phyloP scores from a whole-genome alignment of 1,284 basidiomycete genomes.

The Afroboletus lepidellus region DNA sequence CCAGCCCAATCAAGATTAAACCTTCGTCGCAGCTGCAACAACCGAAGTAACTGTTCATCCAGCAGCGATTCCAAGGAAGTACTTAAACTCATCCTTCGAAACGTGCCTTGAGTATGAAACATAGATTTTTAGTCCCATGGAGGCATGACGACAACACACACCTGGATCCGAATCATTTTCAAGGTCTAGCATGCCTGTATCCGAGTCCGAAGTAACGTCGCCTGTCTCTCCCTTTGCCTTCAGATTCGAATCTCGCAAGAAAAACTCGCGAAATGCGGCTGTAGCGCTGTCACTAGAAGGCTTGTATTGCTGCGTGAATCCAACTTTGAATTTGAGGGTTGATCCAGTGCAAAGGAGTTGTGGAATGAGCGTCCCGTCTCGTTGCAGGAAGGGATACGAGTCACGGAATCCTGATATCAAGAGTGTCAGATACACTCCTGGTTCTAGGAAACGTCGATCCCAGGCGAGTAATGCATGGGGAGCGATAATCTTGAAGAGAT shows the following conservation, averaged over 20 bases:
- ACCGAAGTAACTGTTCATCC: constrained; percentile 49
- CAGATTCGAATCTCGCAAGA: constrained; percentile 26
- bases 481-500: constrained; percentile 46
- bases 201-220: constrained; percentile 22
- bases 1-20: constrained; percentile 62
- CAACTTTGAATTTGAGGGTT: constrained; percentile 51
- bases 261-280: constrained; percentile 48
- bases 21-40: constrained; percentile 49
- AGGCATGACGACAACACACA: constrained; percentile 29
- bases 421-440: constrained; percentile 52
- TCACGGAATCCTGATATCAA: constrained; percentile 54
- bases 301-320: constrained; percentile 54
- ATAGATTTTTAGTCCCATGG: constrained; percentile 22
- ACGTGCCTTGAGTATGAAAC: constrained; percentile 27
- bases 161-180: constrained; percentile 31
- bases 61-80: constrained; percentile 56
- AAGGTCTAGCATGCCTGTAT: constrained; percentile 29
- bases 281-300: constrained; percentile 46
- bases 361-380: constrained; percentile 39
- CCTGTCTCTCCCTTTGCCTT: constrained; percentile 39
- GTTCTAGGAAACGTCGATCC: constrained; percentile 56
- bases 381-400: constrained; percentile 47
- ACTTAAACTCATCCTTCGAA: constrained; percentile 59
- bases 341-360: constrained; percentile 34
- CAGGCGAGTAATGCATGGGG: constrained; percentile 60